Conservation (phyloP, 768 basidiomycete species). For the Nevesoporus exiguus region DNA sequence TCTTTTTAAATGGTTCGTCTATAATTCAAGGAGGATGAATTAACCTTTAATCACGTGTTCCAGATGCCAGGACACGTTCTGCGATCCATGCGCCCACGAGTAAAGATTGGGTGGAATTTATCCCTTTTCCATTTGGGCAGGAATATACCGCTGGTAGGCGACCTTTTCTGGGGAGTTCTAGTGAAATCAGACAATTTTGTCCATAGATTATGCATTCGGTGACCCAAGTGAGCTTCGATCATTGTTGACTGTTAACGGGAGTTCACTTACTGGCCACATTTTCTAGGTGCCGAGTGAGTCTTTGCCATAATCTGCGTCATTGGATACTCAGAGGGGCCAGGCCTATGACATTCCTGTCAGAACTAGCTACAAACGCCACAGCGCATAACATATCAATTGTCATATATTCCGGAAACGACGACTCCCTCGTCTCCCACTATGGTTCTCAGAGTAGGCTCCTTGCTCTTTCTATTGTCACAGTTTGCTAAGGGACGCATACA, state of each 20-base stretch:
- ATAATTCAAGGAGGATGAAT: constrained; percentile 46
- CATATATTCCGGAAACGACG: constrained; percentile 67
- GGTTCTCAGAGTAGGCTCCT: constrained; percentile 53
- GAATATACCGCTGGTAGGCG: constrained; percentile 8
- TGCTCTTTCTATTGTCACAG: not conserved
- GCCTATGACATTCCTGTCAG: constrained; percentile 60
- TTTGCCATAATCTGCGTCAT: not conserved
- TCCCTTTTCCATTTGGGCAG: constrained; percentile 24
- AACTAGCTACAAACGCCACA: constrained; percentile 62
- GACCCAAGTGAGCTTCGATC: constrained; percentile 33
- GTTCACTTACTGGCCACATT: not conserved
- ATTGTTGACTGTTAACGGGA: not conserved
- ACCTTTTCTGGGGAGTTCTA: not conserved
- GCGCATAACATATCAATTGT: constrained; percentile 45
- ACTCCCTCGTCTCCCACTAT: constrained; percentile 57
- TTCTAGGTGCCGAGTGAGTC: constrained; percentile 35
- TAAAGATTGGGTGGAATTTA: constrained; percentile 40
- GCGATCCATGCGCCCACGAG: constrained; percentile 70
- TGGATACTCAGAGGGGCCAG: constrained; percentile 28
- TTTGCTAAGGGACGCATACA: constrained; percentile 20
- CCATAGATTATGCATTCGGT: constrained; percentile 6
- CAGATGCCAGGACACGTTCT: constrained; percentile 49
- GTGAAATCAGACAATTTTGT: not conserved
- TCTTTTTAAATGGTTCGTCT: constrained; percentile 54
- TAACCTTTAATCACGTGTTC: constrained; percentile 26